These are phyloP conservation scores for Leucosporidium scottii DNA, from an alignment of 768 basidiomycete genomes.

Conservation along the genomic window DNA sequence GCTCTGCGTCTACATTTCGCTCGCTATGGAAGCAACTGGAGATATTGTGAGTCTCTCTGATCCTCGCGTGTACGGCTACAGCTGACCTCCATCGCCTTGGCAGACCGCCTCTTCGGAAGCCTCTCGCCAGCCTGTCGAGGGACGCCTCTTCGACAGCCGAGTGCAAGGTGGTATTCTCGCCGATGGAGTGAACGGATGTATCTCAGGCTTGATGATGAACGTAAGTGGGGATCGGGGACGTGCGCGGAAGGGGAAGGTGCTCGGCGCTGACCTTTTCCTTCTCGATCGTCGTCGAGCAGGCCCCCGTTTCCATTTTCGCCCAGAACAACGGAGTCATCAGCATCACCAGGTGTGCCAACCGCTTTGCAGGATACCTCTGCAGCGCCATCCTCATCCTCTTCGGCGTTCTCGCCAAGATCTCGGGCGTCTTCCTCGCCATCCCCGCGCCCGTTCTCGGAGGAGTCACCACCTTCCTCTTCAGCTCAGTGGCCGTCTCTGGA, in stretches of 20 bases:
- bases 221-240: neutral
- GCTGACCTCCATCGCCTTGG: no score
- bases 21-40: slow-evolving; percentile 58
- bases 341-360: slow-evolving; percentile 75
- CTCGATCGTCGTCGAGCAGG: neutral
- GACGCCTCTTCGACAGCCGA: slow-evolving; percentile 67
- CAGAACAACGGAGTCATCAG: slow-evolving; percentile 54
- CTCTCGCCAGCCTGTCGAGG: slow-evolving; percentile 64
- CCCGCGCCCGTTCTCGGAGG: slow-evolving; percentile 68
- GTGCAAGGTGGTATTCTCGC: slow-evolving; percentile 76
- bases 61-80: neutral
- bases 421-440: slow-evolving; percentile 76
- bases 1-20: slow-evolving; percentile 62
- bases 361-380: slow-evolving; percentile 69
- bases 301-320: slow-evolving; percentile 70
- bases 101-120: slow-evolving; percentile 67
- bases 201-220: slow-evolving; percentile 73
- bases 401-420: slow-evolving; percentile 71
- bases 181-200: slow-evolving; percentile 72
- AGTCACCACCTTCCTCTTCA: slow-evolving; percentile 80
- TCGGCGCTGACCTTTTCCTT: no score
- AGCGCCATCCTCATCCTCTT: slow-evolving; percentile 50
- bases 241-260: no score
- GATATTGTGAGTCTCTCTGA: neutral
- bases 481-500: slow-evolving; percentile 64